Conservation (phyloP, 805 yeast genomes). For the Candida nanaspora region DNA sequence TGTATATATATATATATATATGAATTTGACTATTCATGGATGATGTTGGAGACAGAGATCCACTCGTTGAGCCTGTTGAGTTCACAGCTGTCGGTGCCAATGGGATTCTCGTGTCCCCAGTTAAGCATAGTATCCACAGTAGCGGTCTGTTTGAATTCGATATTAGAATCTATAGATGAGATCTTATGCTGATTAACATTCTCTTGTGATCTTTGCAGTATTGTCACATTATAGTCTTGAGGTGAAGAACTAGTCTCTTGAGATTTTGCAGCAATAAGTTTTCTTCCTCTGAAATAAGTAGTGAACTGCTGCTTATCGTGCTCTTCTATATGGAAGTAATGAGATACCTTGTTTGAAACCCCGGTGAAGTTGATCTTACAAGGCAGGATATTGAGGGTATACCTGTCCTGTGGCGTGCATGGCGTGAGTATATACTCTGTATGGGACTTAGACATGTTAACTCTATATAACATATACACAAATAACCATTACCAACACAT, state of each 20-base stretch:
- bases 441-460: background rate
- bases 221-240: too few species aligned
- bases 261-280: background rate
- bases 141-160: background rate
- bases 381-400: conserved; percentile 12
- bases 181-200: too few species aligned
- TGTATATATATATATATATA: too few species aligned
- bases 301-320: background rate
- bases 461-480: too few species aligned
- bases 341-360: conserved; percentile 6
- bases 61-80: background rate
- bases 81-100: background rate
- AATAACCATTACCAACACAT: too few species aligned
- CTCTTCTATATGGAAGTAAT: conserved; percentile 6
- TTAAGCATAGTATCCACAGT: background rate
- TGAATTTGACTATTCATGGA: background rate
- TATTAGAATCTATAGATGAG: too few species aligned
- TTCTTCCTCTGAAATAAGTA: conserved; percentile 2
- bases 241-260: too few species aligned
- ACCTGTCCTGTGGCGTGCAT: background rate
- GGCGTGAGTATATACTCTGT: too few species aligned
- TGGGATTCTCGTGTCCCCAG: background rate
- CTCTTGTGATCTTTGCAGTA: background rate
- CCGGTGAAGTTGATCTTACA: conserved; percentile 19
- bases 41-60: background rate